Evolutionary conservation across 1,139 yeast species (phyloP).

Genomic region (Protomyces lactucae-debilis): DNA sequence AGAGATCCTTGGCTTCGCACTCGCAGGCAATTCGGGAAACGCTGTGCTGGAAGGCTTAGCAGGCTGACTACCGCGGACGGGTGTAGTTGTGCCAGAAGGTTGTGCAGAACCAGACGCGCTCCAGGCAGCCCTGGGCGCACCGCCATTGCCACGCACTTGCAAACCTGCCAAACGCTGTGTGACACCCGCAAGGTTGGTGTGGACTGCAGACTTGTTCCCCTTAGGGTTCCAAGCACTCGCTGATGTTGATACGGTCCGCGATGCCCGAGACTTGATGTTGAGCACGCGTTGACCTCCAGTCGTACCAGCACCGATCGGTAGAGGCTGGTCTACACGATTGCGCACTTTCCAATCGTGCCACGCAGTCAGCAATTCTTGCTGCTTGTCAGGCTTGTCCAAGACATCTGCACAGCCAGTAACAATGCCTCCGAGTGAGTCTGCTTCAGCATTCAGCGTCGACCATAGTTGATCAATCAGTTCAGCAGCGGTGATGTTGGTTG

Average conservation of each 20-base stretch:
- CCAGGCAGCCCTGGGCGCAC: slow-evolving; percentile 22
- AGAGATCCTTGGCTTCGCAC: slow-evolving; percentile 1
- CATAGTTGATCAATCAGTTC: slow-evolving; percentile 23
- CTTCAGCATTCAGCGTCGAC: slow-evolving; percentile 1
- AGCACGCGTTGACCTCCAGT: slow-evolving; percentile 21
- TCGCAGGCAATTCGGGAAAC: slow-evolving; percentile 16
- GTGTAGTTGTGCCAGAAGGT: slow-evolving; percentile 17
- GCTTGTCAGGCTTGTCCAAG: slow-evolving; percentile 22
- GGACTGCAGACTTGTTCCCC: slow-evolving; percentile 1
- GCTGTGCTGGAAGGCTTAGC: not conserved
- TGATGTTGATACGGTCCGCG: slow-evolving; percentile 23
- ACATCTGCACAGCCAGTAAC: slow-evolving; percentile 24
- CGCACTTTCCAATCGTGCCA: slow-evolving; percentile 30
- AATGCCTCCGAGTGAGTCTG: slow-evolving; percentile 24
- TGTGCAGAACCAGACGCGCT: slow-evolving; percentile 21
- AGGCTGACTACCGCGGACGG: not conserved
- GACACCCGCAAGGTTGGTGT: not conserved
- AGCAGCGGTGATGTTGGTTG: slow-evolving; percentile 21
- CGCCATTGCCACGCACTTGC: slow-evolving; percentile 5
- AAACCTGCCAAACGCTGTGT: slow-evolving; percentile 1
- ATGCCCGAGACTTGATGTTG: slow-evolving; percentile 24
- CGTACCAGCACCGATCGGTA: slow-evolving; percentile 1
- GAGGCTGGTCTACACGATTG: slow-evolving; percentile 2
- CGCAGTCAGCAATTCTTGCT: slow-evolving; percentile 26
- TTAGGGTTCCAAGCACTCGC: slow-evolving; percentile 28